Evolutionary conservation across 169 alveolate species (phyloP).

Genomic region (Eimeria maxima): DNA sequence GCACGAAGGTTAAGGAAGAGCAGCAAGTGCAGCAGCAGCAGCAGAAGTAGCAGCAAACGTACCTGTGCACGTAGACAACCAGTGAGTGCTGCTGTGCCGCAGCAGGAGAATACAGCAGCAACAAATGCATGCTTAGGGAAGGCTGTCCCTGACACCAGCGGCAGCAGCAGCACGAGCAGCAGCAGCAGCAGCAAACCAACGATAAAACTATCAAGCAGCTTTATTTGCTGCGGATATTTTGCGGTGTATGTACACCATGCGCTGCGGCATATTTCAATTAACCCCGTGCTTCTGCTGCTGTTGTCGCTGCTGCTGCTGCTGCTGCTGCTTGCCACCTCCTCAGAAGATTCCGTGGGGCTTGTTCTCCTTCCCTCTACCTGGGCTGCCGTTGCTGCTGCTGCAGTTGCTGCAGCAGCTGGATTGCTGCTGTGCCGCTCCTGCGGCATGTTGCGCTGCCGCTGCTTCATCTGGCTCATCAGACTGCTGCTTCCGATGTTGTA

Average conservation of each 20-base stretch:
- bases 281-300: background rate
- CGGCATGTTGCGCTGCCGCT: slow-evolving; percentile 1
- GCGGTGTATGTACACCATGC: slow-evolving; percentile 22
- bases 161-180: slow-evolving; percentile 33
- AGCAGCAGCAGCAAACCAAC: slow-evolving; percentile 42
- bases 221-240: background rate
- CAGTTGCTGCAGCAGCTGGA: background rate
- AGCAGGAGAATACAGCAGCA: slow-evolving; percentile 70
- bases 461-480: background rate
- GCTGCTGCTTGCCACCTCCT: background rate
- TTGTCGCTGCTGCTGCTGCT: background rate
- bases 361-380: background rate
- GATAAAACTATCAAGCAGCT: slow-evolving; percentile 28
- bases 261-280: background rate
- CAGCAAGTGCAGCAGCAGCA: slow-evolving; percentile 7
- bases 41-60: slow-evolving; percentile 2
- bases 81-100: slow-evolving; percentile 75
- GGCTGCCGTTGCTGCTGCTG: slow-evolving; percentile 17
- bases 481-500: background rate
- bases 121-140: slow-evolving; percentile 54
- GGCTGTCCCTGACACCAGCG: slow-evolving; percentile 17
- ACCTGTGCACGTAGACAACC: slow-evolving; percentile 47
- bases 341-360: background rate
- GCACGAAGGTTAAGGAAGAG: background rate
- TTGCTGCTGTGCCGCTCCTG: background rate